Evolutionary conservation across 2,329 filamentous ascomycete species (phyloP), one percentile per base, ranked within the genome.

Genomic region (Aspergillus sp.): DNA sequence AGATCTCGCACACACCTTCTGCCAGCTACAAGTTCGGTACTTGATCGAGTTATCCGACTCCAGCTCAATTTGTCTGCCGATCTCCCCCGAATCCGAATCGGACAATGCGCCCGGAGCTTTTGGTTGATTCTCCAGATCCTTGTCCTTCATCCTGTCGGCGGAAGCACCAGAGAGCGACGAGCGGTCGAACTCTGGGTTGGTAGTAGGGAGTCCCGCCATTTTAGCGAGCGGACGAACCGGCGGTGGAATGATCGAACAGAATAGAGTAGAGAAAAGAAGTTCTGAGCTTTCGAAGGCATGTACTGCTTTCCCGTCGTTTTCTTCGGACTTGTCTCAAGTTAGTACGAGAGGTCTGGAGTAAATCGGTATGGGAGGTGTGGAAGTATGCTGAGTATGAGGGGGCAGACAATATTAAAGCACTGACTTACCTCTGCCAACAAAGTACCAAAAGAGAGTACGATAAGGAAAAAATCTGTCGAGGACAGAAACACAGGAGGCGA

Each of bases 21-120:
- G 89, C 93, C 93, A 97, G 65, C 88, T 93, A 77, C 93, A 97
- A 40, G 92, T 96, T 60, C 93, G 84, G 73, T 97, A 97, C 77
- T 96, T 88, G 75, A 97, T 96, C 11, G 87, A 86, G 73, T 90
- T 87, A 52, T 86, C 87, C 27, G 86, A 83, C 74, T 96, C 93
- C 61, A 90, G 72, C 53, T 88, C 90, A 62, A 93, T 84, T 77
- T 96, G 92, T 76, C 84, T 83, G 49, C 81, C 82, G 44, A 86
- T 74, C 37, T 76, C 78, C 45, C 82, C 74, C 6, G 75, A 74
- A 6, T 76, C 76, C 3, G 66, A 70, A 33, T 74, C 76, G 25
- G 74, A 73, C 45, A 75, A 62, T 11, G 66, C 50, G 9, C 62
- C 56, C 37, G 33, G 58, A 12, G 39, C 60, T 47, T 64, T 64